Evolutionary conservation across 148 eudicot genomes (phyloP), one percentile per base, ranked within the genome.

Genomic region (Camellia japonica): DNA sequence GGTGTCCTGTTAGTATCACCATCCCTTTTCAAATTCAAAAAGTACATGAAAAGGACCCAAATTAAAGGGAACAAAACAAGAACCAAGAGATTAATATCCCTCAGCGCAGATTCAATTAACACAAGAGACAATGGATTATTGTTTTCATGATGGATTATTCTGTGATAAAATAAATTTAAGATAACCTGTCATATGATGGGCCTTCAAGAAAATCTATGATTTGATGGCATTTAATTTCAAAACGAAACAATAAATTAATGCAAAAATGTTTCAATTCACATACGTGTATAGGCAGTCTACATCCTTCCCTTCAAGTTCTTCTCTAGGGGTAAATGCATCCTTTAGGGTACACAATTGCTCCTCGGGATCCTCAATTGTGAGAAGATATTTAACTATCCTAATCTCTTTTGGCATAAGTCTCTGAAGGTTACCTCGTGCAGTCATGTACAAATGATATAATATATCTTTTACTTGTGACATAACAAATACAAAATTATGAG

Each of bases 251-350:
- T 38, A 9, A 73, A 78, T 13, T 51, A 64, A n/a, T 64, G 43
- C 20, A 38, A 47, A 11, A 44, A 75, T 63, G 41, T 56, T 51
- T 4, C n/a, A 58, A 67, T 51, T 64, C 3, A 67, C 97, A 19
- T 93, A 93, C 99, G 99, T 92, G 88, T 92, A 95, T 38, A 95
- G 78, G 89, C 41, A 77, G 79, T 95, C 99, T 1, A 85, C 84
- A 75, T 93, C 86, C 64, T 66, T 78, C 47, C 95, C 98, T 83
- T 90, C 93, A 65, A 89, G 80, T 81, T 95, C 98, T 72, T 85
- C 92, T 69, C 97, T 93, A 3, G 97, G 98, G 59, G 95, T 93
- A 84, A 95, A 95, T 49, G 99, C 99, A 78, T 95, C 98, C 3
- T 83, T 88, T 47, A 95, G 75, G 55, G 93, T 89, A 78, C 90